Conservation (phyloP, 1,139 yeast genomes). For the Zygosaccharomyces sapae region DNA sequence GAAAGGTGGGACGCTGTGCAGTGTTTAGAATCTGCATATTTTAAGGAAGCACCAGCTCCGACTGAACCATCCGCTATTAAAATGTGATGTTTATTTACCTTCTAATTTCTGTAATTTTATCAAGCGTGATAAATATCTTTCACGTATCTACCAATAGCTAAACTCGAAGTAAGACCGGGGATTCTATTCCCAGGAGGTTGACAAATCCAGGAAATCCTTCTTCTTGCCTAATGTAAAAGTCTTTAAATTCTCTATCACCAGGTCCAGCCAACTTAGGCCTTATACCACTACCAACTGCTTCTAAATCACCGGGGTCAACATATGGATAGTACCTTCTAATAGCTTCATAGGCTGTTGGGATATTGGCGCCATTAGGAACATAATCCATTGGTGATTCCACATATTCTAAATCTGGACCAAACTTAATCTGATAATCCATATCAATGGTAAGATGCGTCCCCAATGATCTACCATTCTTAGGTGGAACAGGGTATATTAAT, state of each 20-base stretch:
- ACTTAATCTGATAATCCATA: slow-evolving; percentile 70
- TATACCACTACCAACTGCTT: slow-evolving; percentile 74
- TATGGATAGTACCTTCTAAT: slow-evolving; percentile 61
- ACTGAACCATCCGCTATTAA: slow-evolving; percentile 53
- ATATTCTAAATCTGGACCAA: slow-evolving; percentile 92
- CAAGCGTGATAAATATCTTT: slow-evolving; percentile 39
- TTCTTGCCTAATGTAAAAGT: slow-evolving; percentile 65
- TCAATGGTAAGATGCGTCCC: slow-evolving; percentile 88
- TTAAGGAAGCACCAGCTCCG: slow-evolving; percentile 71
- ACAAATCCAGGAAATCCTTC: slow-evolving; percentile 73
- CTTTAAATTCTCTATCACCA: slow-evolving; percentile 51
- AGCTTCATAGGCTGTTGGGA: slow-evolving; percentile 54
- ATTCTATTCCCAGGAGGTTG: slow-evolving; percentile 77
- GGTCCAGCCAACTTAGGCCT: slow-evolving; percentile 66
- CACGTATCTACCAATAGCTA: slow-evolving; percentile 80
- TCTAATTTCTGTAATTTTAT: background rate
- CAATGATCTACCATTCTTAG: slow-evolving; percentile 63
- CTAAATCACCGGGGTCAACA: slow-evolving; percentile 48
- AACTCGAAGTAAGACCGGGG: slow-evolving; percentile 77
- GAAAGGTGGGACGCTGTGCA: slow-evolving; percentile 60
- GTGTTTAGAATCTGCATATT: slow-evolving; percentile 66
- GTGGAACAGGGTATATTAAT: slow-evolving; percentile 76
- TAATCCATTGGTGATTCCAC: slow-evolving; percentile 51
- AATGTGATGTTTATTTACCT: slow-evolving; percentile 22
- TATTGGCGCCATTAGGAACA: slow-evolving; percentile 45